These are phyloP conservation scores for Penicillium aurantiogriseum DNA, from an alignment of 2,329 filamentous ascomycete genomes.

Conservation along the genomic window DNA sequence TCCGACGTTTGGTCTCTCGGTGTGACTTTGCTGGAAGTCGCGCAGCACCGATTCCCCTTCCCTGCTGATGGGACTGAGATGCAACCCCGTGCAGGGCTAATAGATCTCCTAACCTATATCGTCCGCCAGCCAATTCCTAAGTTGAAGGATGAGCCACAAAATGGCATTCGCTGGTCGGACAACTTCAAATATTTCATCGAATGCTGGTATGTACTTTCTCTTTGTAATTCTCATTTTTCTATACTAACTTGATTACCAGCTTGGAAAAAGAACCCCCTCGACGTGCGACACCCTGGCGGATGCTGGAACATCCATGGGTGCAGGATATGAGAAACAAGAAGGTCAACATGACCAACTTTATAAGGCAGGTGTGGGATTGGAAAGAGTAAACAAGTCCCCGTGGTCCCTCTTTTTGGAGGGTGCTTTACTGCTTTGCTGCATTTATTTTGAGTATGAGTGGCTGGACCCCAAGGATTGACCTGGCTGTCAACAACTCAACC, in stretches of 20 bases:
- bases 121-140: slow-evolving; percentile 93
- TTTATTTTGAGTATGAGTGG: slow-evolving; percentile 22
- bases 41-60: slow-evolving; percentile 97
- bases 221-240: not conserved
- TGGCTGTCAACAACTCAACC: slow-evolving; percentile 28
- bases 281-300: slow-evolving; percentile 93
- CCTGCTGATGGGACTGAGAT: slow-evolving; percentile 94
- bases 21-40: slow-evolving; percentile 97
- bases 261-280: slow-evolving; percentile 88
- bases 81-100: slow-evolving; percentile 87
- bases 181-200: slow-evolving; percentile 99
- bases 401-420: not conserved
- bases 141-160: slow-evolving; percentile 89
- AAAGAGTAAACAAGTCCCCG: slow-evolving; percentile 55
- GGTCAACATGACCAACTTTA: slow-evolving; percentile 94
- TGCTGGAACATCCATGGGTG: slow-evolving; percentile 99
- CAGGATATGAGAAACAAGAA: slow-evolving; percentile 92
- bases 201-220: slow-evolving; percentile 69
- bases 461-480: slow-evolving; percentile 30
- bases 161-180: slow-evolving; percentile 89
- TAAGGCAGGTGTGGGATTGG: slow-evolving; percentile 97
- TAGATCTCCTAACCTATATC: slow-evolving; percentile 95
- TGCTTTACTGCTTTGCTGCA: slow-evolving; percentile 9
- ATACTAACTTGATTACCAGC: slow-evolving; percentile 50
- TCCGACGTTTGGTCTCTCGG: slow-evolving; percentile 98